phyloP scores from a whole-genome alignment of 768 basidiomycete genomes.

The Pleurotus salmoneostramineus region DNA sequence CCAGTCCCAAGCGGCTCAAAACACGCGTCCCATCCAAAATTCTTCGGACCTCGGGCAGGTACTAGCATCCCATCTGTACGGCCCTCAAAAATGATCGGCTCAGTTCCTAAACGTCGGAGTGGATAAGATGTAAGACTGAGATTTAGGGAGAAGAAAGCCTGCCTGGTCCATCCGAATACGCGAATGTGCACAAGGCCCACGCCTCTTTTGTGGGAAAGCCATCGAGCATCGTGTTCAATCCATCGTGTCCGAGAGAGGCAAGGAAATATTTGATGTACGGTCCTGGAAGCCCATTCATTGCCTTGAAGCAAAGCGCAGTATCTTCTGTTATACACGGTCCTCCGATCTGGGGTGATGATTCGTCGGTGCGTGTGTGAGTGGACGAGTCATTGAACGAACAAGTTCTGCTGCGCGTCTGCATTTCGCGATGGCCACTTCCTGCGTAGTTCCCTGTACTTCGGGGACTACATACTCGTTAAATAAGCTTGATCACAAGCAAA shows the following conservation, averaged over 20 bases:
- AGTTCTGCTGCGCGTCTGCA: slow-evolving; percentile 81
- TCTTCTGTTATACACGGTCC: slow-evolving; percentile 77
- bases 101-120: slow-evolving; percentile 31
- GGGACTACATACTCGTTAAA: slow-evolving; percentile 55
- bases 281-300: slow-evolving; percentile 88
- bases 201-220: slow-evolving; percentile 78
- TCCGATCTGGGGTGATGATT: slow-evolving; percentile 27
- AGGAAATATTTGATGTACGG: slow-evolving; percentile 98
- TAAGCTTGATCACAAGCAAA: not conserved
- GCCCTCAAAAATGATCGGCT: slow-evolving; percentile 78
- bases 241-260: slow-evolving; percentile 78
- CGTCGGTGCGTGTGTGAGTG: not conserved
- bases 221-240: slow-evolving; percentile 80
- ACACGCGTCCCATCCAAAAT: slow-evolving; percentile 90
- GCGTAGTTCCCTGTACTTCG: slow-evolving; percentile 90
- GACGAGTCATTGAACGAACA: slow-evolving; percentile 31
- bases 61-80: slow-evolving; percentile 89
- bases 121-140: too few relatives aligned
- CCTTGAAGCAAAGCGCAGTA: slow-evolving; percentile 89
- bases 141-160: not conserved
- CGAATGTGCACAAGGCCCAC: slow-evolving; percentile 93
- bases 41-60: slow-evolving; percentile 66
- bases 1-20: slow-evolving; percentile 77
- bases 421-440: slow-evolving; percentile 87
- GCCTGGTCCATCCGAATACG: slow-evolving; percentile 84